phyloP scores from a whole-genome alignment of 495 filamentous ascomycete genomes.

The Penicillium malachiteum region DNA sequence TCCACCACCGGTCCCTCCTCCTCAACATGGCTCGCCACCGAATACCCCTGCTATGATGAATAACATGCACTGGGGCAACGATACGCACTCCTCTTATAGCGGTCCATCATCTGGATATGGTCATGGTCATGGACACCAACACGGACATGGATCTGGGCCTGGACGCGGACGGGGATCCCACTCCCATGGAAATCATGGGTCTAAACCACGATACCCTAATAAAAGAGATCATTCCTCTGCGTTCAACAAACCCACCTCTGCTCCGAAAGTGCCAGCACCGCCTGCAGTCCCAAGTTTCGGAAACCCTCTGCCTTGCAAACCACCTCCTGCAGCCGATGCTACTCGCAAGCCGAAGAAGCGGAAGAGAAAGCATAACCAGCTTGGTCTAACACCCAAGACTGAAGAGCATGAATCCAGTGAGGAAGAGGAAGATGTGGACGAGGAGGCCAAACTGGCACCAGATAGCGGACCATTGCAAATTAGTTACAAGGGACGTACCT shows the following conservation, averaged over 20 bases:
- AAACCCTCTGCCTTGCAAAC: constrained; percentile 58
- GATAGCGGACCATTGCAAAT: constrained; percentile 40
- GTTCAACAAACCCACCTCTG: constrained; percentile 43
- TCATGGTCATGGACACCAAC: constrained; percentile 12
- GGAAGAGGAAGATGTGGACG: constrained; percentile 72
- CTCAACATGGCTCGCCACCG: constrained; percentile 23
- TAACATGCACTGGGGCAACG: constrained; percentile 58
- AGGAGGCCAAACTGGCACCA: constrained; percentile 55
- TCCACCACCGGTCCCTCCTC: constrained; percentile 20
- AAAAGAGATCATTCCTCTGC: constrained; percentile 45
- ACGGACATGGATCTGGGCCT: background rate
- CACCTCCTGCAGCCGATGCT: constrained; percentile 46
- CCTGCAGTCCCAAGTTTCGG: constrained; percentile 64
- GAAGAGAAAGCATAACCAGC: constrained; percentile 73
- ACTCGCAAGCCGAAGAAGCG: constrained; percentile 64
- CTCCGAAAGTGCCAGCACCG: constrained; percentile 46
- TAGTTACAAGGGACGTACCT: constrained; percentile 41
- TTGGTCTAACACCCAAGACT: constrained; percentile 76
- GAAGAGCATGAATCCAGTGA: constrained; percentile 68
- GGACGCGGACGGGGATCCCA: constrained; percentile 34
- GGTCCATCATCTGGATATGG: constrained; percentile 23
- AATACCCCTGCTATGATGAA: constrained; percentile 54
- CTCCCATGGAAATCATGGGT: constrained; percentile 37
- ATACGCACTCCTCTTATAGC: constrained; percentile 28
- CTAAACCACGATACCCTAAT: constrained; percentile 35